Conservation (phyloP, 345 rosid species). For the Arabis alpina region DNA sequence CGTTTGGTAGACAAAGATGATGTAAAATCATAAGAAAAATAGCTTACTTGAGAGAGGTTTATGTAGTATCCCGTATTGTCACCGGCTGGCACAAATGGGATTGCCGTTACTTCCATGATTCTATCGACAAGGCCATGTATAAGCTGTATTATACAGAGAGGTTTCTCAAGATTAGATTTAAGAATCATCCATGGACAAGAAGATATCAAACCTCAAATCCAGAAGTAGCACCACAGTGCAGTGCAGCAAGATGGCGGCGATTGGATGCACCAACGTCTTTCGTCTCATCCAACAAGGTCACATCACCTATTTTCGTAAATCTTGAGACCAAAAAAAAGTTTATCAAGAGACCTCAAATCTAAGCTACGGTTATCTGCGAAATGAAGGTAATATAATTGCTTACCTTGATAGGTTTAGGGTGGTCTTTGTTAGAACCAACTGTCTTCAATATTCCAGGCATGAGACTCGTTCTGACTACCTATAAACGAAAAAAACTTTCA, state of each 20-base stretch:
- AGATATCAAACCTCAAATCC: slow-evolving; percentile 83
- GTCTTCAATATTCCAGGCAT: slow-evolving; percentile 93
- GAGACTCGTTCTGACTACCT: slow-evolving; percentile 84
- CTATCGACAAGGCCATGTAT: slow-evolving; percentile 90
- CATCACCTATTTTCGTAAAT: slow-evolving; percentile 89
- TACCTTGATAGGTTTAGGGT: slow-evolving; percentile 95
- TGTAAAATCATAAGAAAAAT: background rate
- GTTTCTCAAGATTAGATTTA: background rate
- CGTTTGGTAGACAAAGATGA: background rate
- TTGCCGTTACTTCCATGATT: slow-evolving; percentile 85
- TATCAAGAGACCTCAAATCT: background rate
- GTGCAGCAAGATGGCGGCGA: slow-evolving; percentile 71
- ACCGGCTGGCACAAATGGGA: slow-evolving; percentile 60
- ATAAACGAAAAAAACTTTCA: slow-evolving; percentile 5
- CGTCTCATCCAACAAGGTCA: slow-evolving; percentile 60
- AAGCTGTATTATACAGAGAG: slow-evolving; percentile 51
- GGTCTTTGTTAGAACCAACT: slow-evolving; percentile 84
- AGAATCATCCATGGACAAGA: slow-evolving; percentile 5
- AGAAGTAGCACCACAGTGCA: slow-evolving; percentile 88
- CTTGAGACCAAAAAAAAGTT: slow-evolving; percentile 35
- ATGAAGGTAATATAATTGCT: background rate
- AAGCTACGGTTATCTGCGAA: background rate
- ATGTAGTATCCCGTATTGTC: slow-evolving; percentile 69
- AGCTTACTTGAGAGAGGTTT: slow-evolving; percentile 71
- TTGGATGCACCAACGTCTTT: slow-evolving; percentile 87